A percentile compares a stretch with the other conserved stretches of the same genome.
These are phyloP conservation scores for Coniochaeta hoffmannii DNA, from an alignment of 2,329 filamentous ascomycete genomes.

Conservation along the genomic window DNA sequence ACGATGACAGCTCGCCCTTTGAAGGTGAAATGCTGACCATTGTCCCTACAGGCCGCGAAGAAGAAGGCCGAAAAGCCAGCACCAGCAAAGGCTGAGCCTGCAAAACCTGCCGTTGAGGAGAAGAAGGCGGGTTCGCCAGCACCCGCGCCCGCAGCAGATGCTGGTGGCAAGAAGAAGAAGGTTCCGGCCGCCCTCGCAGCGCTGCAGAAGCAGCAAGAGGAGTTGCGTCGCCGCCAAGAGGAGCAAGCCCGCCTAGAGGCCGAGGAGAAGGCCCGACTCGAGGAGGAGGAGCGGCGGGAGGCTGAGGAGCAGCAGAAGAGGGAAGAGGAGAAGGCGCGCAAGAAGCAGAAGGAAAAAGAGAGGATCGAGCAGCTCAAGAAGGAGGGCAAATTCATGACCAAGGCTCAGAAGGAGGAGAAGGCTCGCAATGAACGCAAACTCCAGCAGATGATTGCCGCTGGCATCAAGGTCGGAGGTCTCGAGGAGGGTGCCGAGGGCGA, in stretches of 20 bases:
- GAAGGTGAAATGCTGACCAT: constrained; percentile 24
- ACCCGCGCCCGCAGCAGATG: constrained; percentile 31
- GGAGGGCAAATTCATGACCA: constrained; percentile 79
- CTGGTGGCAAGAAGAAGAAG: constrained; percentile 79
- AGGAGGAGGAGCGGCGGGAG: constrained; percentile 56
- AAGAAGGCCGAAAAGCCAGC: constrained; percentile 60
- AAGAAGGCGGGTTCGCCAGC: constrained; percentile 36
- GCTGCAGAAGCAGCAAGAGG: constrained; percentile 78
- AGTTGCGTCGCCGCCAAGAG: constrained; percentile 58
- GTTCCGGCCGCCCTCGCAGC: constrained; percentile 64
- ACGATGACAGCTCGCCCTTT: not conserved
- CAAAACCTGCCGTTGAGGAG: constrained; percentile 42
- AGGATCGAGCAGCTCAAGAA: constrained; percentile 82
- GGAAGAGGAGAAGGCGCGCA: constrained; percentile 67
- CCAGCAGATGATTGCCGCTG: constrained; percentile 77
- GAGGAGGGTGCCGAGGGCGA: constrained; percentile 42
- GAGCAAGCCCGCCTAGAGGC: constrained; percentile 49
- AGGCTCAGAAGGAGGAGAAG: constrained; percentile 78
- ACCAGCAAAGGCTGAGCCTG: constrained; percentile 38
- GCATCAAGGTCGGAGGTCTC: constrained; percentile 61
- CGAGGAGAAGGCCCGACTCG: constrained; percentile 58
- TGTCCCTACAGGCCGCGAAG: constrained; percentile 58
- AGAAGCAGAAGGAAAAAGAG: constrained; percentile 83
- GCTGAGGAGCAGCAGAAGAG: constrained; percentile 62
- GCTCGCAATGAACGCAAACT: constrained; percentile 70